These are phyloP conservation scores for Balakata baccata DNA, from an alignment of 345 rosid species.

Conservation along the genomic window DNA sequence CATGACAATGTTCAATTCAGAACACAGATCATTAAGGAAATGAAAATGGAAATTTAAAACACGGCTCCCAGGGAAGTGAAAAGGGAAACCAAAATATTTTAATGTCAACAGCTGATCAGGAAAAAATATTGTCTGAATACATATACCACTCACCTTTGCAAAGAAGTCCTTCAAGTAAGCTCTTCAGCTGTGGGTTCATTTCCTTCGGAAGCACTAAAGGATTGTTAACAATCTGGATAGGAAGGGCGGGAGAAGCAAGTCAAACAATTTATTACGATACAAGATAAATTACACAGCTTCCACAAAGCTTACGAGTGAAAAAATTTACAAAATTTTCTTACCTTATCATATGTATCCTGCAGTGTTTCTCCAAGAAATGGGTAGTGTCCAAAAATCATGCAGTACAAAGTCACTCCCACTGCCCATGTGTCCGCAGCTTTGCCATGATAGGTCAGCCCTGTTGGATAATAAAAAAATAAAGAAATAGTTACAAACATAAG, in stretches of 20 bases:
- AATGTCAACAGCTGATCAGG: background rate
- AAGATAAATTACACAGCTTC: background rate
- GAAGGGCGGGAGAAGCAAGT: background rate
- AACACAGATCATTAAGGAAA: background rate
- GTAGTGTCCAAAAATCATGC: slow-evolving; percentile 76
- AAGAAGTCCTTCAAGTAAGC: slow-evolving; percentile 80
- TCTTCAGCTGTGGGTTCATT: slow-evolving; percentile 63
- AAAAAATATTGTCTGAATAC: background rate
- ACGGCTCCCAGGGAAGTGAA: background rate
- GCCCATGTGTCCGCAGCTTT: slow-evolving; percentile 98
- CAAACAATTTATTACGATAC: background rate
- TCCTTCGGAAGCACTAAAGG: slow-evolving; percentile 61
- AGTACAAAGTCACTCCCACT: slow-evolving; percentile 85
- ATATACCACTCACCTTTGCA: slow-evolving; percentile 62
- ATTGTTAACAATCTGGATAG: slow-evolving; percentile 69
- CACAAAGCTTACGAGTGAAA: background rate
- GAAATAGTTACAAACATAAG: slow-evolving; percentile 1
- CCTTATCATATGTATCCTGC: slow-evolving; percentile 97
- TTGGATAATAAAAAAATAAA: slow-evolving; percentile 17
- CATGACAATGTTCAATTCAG: slow-evolving; percentile 11
- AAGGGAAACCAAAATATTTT: background rate
- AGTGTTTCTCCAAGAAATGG: slow-evolving; percentile 95
- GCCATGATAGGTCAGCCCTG: slow-evolving; percentile 85
- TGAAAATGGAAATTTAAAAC: background rate
- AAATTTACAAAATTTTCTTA: slow-evolving; percentile 22